Conservation (phyloP, 495 filamentous ascomycete species). For the Aspergillus ellipticus region DNA sequence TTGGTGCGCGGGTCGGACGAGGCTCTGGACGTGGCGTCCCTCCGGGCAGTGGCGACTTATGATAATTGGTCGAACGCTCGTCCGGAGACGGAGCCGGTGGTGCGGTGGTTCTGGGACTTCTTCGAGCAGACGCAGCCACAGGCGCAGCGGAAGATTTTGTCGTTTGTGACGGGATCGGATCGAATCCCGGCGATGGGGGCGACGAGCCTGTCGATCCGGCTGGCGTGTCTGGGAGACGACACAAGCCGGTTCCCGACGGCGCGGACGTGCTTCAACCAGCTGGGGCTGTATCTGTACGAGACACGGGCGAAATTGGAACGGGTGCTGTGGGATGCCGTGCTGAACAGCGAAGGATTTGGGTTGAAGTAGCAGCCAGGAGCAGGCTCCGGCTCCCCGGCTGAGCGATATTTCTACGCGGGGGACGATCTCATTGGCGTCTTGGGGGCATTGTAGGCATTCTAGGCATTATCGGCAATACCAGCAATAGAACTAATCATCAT, state of each 20-base stretch:
- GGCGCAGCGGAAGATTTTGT: slow-evolving; percentile 73
- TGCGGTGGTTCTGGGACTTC: slow-evolving; percentile 87
- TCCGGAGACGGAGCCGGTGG: slow-evolving; percentile 57
- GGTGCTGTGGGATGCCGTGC: slow-evolving; percentile 80
- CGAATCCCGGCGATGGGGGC: slow-evolving; percentile 90
- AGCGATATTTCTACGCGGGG: background rate
- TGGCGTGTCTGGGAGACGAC: slow-evolving; percentile 74
- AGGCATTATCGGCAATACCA: too few relatives aligned
- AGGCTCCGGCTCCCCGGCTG: background rate
- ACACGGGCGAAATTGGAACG: slow-evolving; percentile 61
- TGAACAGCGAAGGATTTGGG: slow-evolving; percentile 91
- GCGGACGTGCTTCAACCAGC: slow-evolving; percentile 86
- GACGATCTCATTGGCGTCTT: background rate
- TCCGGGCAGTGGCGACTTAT: slow-evolving; percentile 76
- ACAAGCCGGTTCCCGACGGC: slow-evolving; percentile 74
- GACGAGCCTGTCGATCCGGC: slow-evolving; percentile 70
- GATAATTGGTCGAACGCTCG: slow-evolving; percentile 64
- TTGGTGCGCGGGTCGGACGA: slow-evolving; percentile 88
- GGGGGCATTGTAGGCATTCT: background rate
- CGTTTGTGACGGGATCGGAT: slow-evolving; percentile 92
- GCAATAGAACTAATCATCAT: too few relatives aligned
- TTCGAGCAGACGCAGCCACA: slow-evolving; percentile 62
- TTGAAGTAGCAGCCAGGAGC: slow-evolving; percentile 58
- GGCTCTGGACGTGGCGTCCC: slow-evolving; percentile 68
- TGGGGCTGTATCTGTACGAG: slow-evolving; percentile 71